Evolutionary conservation across 2,329 filamentous ascomycete genomes (phyloP).

Genomic region (Phoma herbarum): DNA sequence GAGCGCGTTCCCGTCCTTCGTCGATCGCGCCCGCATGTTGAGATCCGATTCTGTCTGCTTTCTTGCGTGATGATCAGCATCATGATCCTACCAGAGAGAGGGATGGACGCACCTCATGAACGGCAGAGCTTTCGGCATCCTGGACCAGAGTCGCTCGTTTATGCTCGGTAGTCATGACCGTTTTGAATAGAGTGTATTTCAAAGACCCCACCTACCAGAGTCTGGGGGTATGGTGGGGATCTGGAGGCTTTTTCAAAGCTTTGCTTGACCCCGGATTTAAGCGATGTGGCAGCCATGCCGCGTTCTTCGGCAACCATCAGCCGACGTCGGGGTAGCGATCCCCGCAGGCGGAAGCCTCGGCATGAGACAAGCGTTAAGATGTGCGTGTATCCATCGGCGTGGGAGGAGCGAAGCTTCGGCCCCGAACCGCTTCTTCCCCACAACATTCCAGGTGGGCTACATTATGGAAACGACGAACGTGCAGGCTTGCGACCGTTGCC

Average conservation of each 20-base stretch:
- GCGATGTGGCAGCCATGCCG: not conserved
- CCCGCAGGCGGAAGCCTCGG: not conserved
- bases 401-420: not conserved
- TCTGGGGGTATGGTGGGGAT: not conserved
- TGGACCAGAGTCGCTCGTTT: not conserved
- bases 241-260: not conserved
- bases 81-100: not conserved
- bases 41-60: not conserved
- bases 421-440: not conserved
- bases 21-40: not conserved
- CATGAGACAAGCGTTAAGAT: not conserved
- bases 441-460: not conserved
- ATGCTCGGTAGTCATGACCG: not conserved
- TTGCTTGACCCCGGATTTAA: not conserved
- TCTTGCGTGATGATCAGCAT: not conserved
- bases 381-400: not conserved
- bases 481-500: not conserved
- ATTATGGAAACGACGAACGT: not conserved
- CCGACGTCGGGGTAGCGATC: not conserved
- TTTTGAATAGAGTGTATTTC: not conserved
- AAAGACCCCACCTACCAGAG: not conserved
- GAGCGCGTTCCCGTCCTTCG: not conserved
- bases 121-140: not conserved
- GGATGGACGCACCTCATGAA: not conserved
- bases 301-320: not conserved